These are phyloP conservation scores for Coccinonectria pachysandricola DNA, from an alignment of 2,329 filamentous ascomycete species.

Conservation along the genomic window DNA sequence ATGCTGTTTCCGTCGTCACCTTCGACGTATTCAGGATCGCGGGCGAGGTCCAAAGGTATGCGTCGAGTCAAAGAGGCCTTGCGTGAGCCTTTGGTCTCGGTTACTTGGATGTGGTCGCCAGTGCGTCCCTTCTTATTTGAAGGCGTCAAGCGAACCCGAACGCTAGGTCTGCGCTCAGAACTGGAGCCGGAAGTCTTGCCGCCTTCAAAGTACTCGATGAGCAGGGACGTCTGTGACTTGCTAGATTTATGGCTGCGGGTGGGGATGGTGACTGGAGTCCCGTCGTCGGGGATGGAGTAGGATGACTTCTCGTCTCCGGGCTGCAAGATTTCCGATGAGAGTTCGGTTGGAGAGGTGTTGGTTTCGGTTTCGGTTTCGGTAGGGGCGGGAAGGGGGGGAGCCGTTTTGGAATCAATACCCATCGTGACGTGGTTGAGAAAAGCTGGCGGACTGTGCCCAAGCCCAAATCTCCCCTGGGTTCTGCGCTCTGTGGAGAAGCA, in stretches of 20 bases:
- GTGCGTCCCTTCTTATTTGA: conserved; percentile 52
- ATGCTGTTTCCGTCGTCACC: conserved; percentile 56
- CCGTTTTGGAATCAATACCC: conserved; percentile 45
- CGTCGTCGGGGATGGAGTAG: conserved; percentile 76
- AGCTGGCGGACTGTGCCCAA: conserved; percentile 1
- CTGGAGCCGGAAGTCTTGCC: conserved; percentile 50
- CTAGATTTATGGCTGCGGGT: conserved; percentile 53
- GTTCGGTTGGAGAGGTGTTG: conserved; percentile 49
- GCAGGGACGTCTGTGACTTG: conserved; percentile 74
- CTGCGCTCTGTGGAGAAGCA: too few relatives aligned
- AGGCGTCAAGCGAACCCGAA: conserved; percentile 69
- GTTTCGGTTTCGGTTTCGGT: conserved; percentile 57
- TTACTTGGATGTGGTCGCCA: conserved; percentile 77
- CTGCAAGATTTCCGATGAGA: conserved; percentile 55
- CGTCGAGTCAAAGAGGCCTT: conserved; percentile 49
- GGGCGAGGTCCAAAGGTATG: conserved; percentile 40
- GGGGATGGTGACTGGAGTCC: conserved; percentile 83
- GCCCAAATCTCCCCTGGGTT: too few relatives aligned
- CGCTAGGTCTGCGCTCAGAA: conserved; percentile 66
- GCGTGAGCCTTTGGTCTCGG: conserved; percentile 63
- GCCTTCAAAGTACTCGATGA: conserved; percentile 93
- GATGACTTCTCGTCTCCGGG: conserved; percentile 61
- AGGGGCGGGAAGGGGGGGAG: conserved; percentile 64
- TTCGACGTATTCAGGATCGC: conserved; percentile 32
- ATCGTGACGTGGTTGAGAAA: conserved; percentile 30